These are phyloP conservation scores for Trypanosoma rangeli DNA, from an alignment of 208 protist genomes.

Conservation along the genomic window DNA sequence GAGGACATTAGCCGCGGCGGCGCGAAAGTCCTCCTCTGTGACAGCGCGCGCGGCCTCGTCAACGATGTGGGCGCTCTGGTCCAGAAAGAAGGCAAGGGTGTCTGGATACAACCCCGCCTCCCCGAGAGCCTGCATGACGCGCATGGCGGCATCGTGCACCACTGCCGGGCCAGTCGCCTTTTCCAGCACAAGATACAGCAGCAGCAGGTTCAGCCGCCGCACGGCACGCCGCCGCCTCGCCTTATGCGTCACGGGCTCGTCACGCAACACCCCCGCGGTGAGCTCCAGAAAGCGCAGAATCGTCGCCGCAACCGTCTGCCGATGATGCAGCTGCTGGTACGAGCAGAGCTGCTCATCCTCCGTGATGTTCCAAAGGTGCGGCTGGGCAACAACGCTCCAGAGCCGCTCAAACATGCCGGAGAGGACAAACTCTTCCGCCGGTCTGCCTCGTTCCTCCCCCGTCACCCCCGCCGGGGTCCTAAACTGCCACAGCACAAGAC, in stretches of 20 bases:
- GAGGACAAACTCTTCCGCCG: conserved; percentile 49
- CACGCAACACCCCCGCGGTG: conserved; percentile 31
- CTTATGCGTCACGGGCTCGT: conserved; percentile 3
- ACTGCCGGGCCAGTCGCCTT: conserved; percentile 63
- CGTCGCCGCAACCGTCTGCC: conserved; percentile 70
- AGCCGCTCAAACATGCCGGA: conserved; percentile 75
- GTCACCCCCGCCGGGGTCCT: conserved; percentile 9
- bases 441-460: conserved; percentile 19
- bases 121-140: conserved; percentile 46
- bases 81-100: conserved; percentile 57
- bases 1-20: conserved; percentile 64
- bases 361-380: conserved; percentile 84
- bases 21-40: conserved; percentile 54
- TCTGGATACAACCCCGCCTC: conserved; percentile 35
- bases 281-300: conserved; percentile 68
- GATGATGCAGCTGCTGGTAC: conserved; percentile 76
- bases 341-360: conserved; percentile 74
- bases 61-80: conserved; percentile 47
- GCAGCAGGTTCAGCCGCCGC: conserved; percentile 37
- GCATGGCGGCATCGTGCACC: conserved; percentile 62
- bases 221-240: conserved; percentile 15
- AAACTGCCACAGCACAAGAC: conserved; percentile 83
- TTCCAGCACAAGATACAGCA: conserved; percentile 86
- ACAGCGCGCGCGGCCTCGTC: conserved; percentile 80
- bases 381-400: conserved; percentile 71